Conservation (phyloP, 176 grass and related monocot species). For the Miscanthus lutarioriparius region DNA sequence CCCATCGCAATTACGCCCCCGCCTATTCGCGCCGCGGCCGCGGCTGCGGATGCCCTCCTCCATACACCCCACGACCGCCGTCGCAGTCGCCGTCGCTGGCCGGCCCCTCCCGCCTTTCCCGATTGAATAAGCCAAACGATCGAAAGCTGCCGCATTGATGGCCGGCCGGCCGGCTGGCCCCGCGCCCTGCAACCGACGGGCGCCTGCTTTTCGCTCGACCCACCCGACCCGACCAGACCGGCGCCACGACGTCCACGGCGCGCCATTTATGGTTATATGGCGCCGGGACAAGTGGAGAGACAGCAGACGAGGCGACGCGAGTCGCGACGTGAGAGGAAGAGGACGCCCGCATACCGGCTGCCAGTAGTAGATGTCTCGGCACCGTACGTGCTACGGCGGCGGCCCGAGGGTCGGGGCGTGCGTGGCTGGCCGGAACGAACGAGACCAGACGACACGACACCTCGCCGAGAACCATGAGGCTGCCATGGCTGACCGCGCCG, state of each 20-base stretch:
- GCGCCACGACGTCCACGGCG: background rate
- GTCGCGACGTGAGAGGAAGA: no score
- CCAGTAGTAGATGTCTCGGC: background rate
- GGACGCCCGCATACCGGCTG: no score
- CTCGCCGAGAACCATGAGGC: background rate
- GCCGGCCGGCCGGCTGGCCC: background rate
- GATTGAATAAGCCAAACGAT: slow-evolving; percentile 3
- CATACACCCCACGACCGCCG: background rate
- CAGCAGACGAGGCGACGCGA: no score
- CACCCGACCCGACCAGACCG: no score
- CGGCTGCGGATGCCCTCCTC: background rate
- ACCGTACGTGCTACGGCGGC: background rate
- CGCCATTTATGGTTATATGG: background rate
- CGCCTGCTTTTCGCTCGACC: background rate
- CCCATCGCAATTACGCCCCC: slow-evolving; percentile 1
- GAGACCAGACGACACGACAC: no score
- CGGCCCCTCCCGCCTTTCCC: slow-evolving; percentile 21
- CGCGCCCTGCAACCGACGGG: background rate
- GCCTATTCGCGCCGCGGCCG: background rate
- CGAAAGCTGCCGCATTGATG: background rate
- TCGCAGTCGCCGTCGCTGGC: slow-evolving; percentile 4
- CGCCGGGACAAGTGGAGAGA: background rate
- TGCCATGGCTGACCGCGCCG: slow-evolving; percentile 6
- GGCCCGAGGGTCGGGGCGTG: no score
- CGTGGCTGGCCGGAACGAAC: no score